Percentiles rank a stretch among this genome's conserved stretches.
These are phyloP conservation scores for Miscanthus lutarioriparius DNA, from an alignment of 176 grass and related monocot species.

Conservation along the genomic window DNA sequence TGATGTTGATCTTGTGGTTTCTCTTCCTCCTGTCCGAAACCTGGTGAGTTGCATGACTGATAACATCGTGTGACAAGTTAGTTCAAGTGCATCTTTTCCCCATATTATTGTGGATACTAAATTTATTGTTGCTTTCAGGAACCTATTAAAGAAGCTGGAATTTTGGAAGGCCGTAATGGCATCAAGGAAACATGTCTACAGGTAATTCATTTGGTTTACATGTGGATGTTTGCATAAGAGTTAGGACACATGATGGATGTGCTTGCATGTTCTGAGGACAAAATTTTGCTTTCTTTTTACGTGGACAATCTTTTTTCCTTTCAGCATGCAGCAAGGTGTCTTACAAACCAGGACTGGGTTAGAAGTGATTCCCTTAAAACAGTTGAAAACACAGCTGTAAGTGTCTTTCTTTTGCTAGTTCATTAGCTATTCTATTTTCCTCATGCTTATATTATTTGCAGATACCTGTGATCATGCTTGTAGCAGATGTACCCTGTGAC, in stretches of 20 bases:
- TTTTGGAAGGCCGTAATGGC: slow-evolving; percentile 98
- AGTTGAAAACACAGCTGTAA: slow-evolving; percentile 97
- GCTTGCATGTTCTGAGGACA: slow-evolving; percentile 11
- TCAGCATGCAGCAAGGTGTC: slow-evolving; percentile 95
- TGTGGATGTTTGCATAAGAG: background rate
- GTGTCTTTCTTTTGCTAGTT: slow-evolving; percentile 34
- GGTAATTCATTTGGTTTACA: slow-evolving; percentile 47
- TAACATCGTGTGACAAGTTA: slow-evolving; percentile 22
- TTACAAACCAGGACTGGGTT: slow-evolving; percentile 97
- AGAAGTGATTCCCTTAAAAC: slow-evolving; percentile 97
- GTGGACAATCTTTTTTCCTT: background rate
- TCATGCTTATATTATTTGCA: slow-evolving; percentile 50
- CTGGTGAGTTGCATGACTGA: slow-evolving; percentile 77
- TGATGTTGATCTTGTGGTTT: slow-evolving; percentile 95
- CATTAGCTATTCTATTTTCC: slow-evolving; percentile 18
- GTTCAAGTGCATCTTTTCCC: slow-evolving; percentile 31
- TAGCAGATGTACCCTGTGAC: slow-evolving; percentile 81
- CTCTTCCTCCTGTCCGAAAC: slow-evolving; percentile 93
- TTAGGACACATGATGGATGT: slow-evolving; percentile 1
- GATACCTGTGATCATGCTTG: slow-evolving; percentile 98
- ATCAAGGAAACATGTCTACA: slow-evolving; percentile 99
- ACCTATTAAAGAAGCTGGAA: slow-evolving; percentile 99
- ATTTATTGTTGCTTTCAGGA: slow-evolving; percentile 62
- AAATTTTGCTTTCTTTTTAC: slow-evolving; percentile 5
- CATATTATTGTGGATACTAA: slow-evolving; percentile 28